phyloP scores from a whole-genome alignment of 345 rosid species.

The Salix koriyanagi region DNA sequence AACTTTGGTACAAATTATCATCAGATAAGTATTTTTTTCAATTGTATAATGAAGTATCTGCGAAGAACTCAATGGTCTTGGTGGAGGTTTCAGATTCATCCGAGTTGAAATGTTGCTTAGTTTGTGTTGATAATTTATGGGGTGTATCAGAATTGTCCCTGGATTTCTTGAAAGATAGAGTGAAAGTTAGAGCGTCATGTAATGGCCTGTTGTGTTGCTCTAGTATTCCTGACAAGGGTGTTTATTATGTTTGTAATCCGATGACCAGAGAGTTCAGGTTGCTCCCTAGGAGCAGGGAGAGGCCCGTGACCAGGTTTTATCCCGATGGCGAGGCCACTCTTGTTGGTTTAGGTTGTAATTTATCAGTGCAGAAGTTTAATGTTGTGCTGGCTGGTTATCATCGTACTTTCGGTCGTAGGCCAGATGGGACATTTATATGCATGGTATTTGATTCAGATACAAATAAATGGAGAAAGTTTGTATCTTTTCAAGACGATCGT shows the following conservation, averaged over 20 bases:
- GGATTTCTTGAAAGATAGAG: constrained; percentile 65
- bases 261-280: constrained; percentile 59
- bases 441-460: constrained; percentile 73
- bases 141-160: constrained; percentile 75
- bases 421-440: constrained; percentile 72
- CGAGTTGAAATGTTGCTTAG: constrained; percentile 45
- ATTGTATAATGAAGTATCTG: constrained; percentile 51
- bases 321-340: constrained; percentile 83
- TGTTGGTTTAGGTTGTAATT: constrained; percentile 67
- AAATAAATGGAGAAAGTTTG: constrained; percentile 77
- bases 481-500: constrained; percentile 53
- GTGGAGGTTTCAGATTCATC: constrained; percentile 56
- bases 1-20: constrained; percentile 57
- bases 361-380: constrained; percentile 38
- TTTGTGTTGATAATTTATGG: constrained; percentile 55
- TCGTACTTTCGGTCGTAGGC: constrained; percentile 70
- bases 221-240: constrained; percentile 72
- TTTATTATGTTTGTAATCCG: constrained; percentile 80
- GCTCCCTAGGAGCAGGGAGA: constrained; percentile 67
- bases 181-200: constrained; percentile 74
- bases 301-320: constrained; percentile 67
- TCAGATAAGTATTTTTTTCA: constrained; percentile 53
- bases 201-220: constrained; percentile 88
- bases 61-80: constrained; percentile 45
- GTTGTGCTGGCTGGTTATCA: constrained; percentile 84